These are phyloP conservation scores for Corynespora cassiicola DNA, from an alignment of 2,329 filamentous ascomycete species.

Conservation along the genomic window DNA sequence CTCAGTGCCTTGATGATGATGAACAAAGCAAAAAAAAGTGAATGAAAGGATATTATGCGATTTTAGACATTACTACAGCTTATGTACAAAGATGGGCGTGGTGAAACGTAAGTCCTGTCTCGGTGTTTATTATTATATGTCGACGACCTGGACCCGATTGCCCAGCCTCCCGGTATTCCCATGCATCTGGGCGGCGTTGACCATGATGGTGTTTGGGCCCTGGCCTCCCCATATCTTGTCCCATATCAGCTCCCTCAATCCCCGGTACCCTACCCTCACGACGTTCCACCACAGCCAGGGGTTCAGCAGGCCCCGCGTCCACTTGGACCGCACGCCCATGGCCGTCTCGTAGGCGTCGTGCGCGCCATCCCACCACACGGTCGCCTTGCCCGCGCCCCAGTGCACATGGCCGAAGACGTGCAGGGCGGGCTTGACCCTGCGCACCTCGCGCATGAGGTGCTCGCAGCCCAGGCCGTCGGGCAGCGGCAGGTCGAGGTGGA, in stretches of 20 bases:
- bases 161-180: constrained; percentile 56
- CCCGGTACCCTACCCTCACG: constrained; percentile 58
- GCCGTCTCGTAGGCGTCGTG: constrained; percentile 76
- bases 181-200: constrained; percentile 66
- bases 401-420: constrained; percentile 91
- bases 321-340: constrained; percentile 49
- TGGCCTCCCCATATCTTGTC: constrained; percentile 64
- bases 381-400: constrained; percentile 72
- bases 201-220: constrained; percentile 58
- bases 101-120: too few relatives aligned
- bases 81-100: too few relatives aligned
- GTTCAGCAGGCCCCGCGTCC: constrained; percentile 47
- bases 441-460: constrained; percentile 73
- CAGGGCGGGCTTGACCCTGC: constrained; percentile 74
- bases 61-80: constrained; percentile 33
- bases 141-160: constrained; percentile 52
- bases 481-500: constrained; percentile 68
- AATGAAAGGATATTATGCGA: not conserved
- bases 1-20: too few relatives aligned
- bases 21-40: not conserved
- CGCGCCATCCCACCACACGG: constrained; percentile 76
- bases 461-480: constrained; percentile 73
- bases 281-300: constrained; percentile 58
- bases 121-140: too few relatives aligned
- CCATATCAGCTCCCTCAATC: constrained; percentile 65